phyloP scores from a whole-genome alignment of 768 basidiomycete species.

The Phanerochaete carnosa region DNA sequence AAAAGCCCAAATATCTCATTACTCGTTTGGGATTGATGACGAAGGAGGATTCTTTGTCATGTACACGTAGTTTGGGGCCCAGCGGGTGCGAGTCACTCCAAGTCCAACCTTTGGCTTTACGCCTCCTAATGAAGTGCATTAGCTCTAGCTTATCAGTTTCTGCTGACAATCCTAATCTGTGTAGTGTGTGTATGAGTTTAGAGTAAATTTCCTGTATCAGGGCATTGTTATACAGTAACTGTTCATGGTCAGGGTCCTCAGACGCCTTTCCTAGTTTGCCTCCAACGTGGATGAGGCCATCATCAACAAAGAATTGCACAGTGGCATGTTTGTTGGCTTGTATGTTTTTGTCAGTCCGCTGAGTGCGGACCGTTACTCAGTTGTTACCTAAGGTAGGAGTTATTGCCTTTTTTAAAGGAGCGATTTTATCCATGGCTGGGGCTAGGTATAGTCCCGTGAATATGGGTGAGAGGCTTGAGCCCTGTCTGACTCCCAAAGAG shows the following conservation, averaged over 20 bases:
- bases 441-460: slow-evolving; percentile 14
- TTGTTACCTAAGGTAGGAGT: too few relatives aligned
- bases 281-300: slow-evolving; percentile 10
- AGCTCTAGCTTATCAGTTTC: slow-evolving; percentile 15
- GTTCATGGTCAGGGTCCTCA: neutral
- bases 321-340: too few relatives aligned
- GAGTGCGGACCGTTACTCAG: too few relatives aligned
- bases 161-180: slow-evolving; percentile 4
- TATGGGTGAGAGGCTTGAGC: slow-evolving; percentile 15
- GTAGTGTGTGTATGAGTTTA: neutral
- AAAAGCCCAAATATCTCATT: too few relatives aligned
- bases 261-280: too few relatives aligned
- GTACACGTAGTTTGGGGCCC: neutral
- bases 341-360: too few relatives aligned
- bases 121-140: slow-evolving; percentile 19
- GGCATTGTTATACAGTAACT: neutral
- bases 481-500: slow-evolving; percentile 12
- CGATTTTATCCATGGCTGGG: slow-evolving; percentile 3
- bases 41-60: too few relatives aligned
- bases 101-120: neutral
- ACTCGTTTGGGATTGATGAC: too few relatives aligned
- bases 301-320: slow-evolving; percentile 15
- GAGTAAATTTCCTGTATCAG: neutral
- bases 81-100: neutral
- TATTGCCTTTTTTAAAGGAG: neutral